phyloP scores from a whole-genome alignment of 441 rosid species.

The Melastoma candidum region DNA sequence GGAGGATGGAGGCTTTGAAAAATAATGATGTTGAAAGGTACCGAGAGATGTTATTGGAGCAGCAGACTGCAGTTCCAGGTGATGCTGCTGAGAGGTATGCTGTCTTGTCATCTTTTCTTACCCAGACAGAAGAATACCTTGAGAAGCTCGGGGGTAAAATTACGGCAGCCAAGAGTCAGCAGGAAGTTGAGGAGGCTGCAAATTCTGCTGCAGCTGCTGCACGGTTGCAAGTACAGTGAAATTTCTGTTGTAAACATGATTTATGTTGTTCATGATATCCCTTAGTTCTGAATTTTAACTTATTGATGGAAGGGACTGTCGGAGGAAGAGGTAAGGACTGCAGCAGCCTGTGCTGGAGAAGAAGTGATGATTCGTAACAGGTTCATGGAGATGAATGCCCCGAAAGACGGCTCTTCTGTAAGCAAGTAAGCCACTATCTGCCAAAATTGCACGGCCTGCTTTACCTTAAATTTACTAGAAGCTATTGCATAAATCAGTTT shows the following conservation, averaged over 20 bases:
- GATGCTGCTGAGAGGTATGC: constrained; percentile 98
- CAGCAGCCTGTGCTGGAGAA: constrained; percentile 96
- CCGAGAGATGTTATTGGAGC: constrained; percentile 97
- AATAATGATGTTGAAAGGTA: constrained; percentile 99
- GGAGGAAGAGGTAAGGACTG: constrained; percentile 93
- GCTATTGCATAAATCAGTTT: not conserved
- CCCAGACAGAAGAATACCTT: constrained; percentile 98
- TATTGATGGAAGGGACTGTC: constrained; percentile 74
- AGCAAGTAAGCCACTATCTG: constrained; percentile 55
- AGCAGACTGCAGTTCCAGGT: constrained; percentile 86
- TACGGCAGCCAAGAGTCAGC: constrained; percentile 90
- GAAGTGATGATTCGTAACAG: constrained; percentile 96
- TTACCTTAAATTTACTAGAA: not conserved
- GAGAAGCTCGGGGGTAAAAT: constrained; percentile 90
- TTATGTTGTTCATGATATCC: not conserved
- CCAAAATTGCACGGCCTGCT: too few relatives aligned
- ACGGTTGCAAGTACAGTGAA: constrained; percentile 55
- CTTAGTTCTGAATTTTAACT: constrained; percentile 2
- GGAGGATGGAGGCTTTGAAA: constrained; percentile 99
- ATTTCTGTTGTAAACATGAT: constrained; percentile 6
- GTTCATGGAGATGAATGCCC: constrained; percentile 98
- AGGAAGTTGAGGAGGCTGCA: constrained; percentile 99
- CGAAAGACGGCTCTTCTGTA: constrained; percentile 67
- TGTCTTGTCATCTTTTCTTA: constrained; percentile 92
- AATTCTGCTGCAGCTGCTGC: constrained; percentile 95